These are phyloP conservation scores for Kondoa subrosea DNA, from an alignment of 768 basidiomycete species.

Conservation along the genomic window DNA sequence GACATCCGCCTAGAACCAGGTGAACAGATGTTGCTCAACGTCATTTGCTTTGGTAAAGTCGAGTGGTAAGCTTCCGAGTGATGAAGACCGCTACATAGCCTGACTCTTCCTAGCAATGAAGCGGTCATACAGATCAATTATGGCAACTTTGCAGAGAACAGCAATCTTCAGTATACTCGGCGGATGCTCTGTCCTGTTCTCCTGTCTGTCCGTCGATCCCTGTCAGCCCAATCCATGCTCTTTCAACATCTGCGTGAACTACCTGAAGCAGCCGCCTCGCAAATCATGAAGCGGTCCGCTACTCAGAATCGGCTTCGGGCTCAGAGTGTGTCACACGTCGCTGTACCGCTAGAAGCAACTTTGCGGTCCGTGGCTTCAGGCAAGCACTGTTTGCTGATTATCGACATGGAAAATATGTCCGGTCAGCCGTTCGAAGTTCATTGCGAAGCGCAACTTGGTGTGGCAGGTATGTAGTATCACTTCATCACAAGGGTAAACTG, in stretches of 20 bases:
- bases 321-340: neutral
- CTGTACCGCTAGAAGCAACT: constrained; percentile 20
- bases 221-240: constrained; percentile 18
- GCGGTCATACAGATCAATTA: neutral
- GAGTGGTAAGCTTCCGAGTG: constrained; percentile 7
- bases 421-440: constrained; percentile 78
- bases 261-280: constrained; percentile 8
- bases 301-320: neutral
- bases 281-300: neutral
- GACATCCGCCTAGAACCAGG: constrained; percentile 46
- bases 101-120: neutral
- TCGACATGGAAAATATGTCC: constrained; percentile 84
- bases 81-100: neutral
- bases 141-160: neutral
- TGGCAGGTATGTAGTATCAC: neutral
- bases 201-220: neutral
- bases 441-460: neutral
- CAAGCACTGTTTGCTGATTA: constrained; percentile 68
- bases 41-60: constrained; percentile 9
- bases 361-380: constrained; percentile 36
- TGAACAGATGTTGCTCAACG: constrained; percentile 35
- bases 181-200: neutral
- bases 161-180: neutral
- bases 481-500: constrained; percentile 1
- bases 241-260: constrained; percentile 14